Base-by-base conservation (phyloP, 495 filamentous ascomycete genomes). In the Lasiosphaeria ovina region DNA sequence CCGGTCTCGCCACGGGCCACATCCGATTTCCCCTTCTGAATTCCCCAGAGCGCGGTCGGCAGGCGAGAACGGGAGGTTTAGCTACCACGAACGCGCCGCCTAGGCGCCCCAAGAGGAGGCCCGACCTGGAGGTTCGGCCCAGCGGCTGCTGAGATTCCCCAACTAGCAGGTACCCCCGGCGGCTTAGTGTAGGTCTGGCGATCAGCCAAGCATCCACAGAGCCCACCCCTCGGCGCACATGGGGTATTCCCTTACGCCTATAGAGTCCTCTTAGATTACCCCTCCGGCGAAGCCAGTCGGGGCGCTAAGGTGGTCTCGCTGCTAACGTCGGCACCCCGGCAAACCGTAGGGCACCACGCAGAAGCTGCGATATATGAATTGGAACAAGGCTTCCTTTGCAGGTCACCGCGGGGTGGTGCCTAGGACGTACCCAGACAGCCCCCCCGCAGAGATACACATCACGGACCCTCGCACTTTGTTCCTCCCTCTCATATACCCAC, bases 21-120 rank as follows among this genome's bases (percentile, higher is more conserved):
- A 63, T 62, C 64, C 57, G 56, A 52, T 59, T 62, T 54, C 64
- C 64, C 64, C 64, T 54, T 59, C 64, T 60, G 60, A n/a, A n/a
- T n/a, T n/a, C n/a, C n/a, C n/a, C n/a, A n/a, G n/a, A n/a, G n/a
- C n/a, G n/a, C n/a, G n/a, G n/a, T n/a, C n/a, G n/a, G n/a, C n/a
- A n/a, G n/a, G n/a, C n/a, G n/a, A n/a, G n/a, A n/a, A n/a, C n/a
- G n/a, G n/a, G n/a, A n/a, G n/a, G n/a, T n/a, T n/a, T n/a, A n/a
- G n/a, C n/a, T n/a, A n/a, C n/a, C n/a, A n/a, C n/a, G n/a, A n/a
- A n/a, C n/a, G n/a, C n/a, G n/a, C n/a, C n/a, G n/a, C n/a, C n/a
- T n/a, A n/a, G n/a, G n/a, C n/a, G n/a, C n/a, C n/a, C n/a, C n/a
- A n/a, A n/a, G n/a, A n/a, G n/a, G n/a, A n/a, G n/a, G n/a, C n/a